Conservation (phyloP, 768 basidiomycete genomes). For the Trametes punicea region DNA sequence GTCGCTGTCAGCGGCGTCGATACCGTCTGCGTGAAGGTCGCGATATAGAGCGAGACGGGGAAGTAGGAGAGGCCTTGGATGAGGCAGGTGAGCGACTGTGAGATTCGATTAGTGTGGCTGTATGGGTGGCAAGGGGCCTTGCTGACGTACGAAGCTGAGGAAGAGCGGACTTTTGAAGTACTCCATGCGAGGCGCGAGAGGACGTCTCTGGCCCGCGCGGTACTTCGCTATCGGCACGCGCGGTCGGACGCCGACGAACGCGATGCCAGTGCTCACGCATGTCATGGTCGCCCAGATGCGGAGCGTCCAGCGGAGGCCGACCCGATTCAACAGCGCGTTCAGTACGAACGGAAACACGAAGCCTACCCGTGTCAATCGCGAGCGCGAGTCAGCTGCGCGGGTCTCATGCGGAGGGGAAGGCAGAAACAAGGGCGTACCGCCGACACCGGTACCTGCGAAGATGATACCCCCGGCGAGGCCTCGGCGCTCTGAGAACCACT, state of each 20-base stretch:
- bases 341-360: constrained; percentile 25
- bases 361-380: neutral
- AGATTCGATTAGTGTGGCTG: neutral
- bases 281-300: constrained; percentile 22
- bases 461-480: constrained; percentile 25
- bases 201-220: constrained; percentile 13
- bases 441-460: constrained; percentile 24
- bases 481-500: constrained; percentile 25
- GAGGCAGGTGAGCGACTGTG: constrained; percentile 18
- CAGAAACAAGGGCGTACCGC: constrained; percentile 9
- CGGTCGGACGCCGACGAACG: constrained; percentile 18
- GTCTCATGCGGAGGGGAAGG: neutral
- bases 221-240: constrained; percentile 23
- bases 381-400: neutral
- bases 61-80: constrained; percentile 27
- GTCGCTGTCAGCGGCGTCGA: constrained; percentile 23
- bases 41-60: constrained; percentile 28
- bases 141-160: constrained; percentile 20
- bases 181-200: constrained; percentile 18
- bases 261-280: constrained; percentile 17
- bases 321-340: constrained; percentile 17
- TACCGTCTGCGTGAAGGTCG: constrained; percentile 23
- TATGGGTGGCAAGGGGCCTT: neutral
- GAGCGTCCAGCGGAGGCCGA: constrained; percentile 24
- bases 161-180: constrained; percentile 23